These are phyloP conservation scores for Calycina herbarum DNA, from an alignment of 2,329 filamentous ascomycete species.

Conservation along the genomic window DNA sequence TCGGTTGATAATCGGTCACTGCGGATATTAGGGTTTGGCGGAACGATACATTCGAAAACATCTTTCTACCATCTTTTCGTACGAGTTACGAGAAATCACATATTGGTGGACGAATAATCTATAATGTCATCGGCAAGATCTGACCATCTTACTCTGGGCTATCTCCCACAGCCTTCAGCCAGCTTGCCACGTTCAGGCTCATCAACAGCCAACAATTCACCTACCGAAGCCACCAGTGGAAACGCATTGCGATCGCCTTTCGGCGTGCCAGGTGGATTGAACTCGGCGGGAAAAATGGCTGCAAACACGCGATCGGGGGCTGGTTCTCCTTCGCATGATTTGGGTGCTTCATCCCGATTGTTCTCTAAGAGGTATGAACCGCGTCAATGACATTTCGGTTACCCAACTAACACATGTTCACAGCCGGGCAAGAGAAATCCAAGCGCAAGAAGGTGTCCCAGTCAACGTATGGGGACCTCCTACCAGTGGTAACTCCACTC, in stretches of 20 bases:
- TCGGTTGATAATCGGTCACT: constrained; percentile 12
- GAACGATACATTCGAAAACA: constrained; percentile 30
- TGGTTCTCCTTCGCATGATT: constrained; percentile 95
- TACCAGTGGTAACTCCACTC: constrained; percentile 93
- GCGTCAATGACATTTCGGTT: not conserved
- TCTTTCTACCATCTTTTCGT: constrained; percentile 32
- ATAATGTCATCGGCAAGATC: constrained; percentile 92
- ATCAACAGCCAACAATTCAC: constrained; percentile 77
- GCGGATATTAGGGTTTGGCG: constrained; percentile 16
- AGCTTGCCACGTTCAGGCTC: constrained; percentile 59
- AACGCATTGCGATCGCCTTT: constrained; percentile 70
- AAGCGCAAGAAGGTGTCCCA: constrained; percentile 87
- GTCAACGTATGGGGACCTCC: constrained; percentile 87
- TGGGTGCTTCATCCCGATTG: constrained; percentile 63
- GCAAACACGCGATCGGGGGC: constrained; percentile 73
- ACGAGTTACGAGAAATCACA: constrained; percentile 30
- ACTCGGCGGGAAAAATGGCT: constrained; percentile 58
- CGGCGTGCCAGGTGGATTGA: constrained; percentile 64
- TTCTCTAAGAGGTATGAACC: constrained; percentile 86
- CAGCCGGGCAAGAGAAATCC: constrained; percentile 85
- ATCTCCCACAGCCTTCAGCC: constrained; percentile 53
- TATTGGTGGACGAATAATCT: constrained; percentile 54
- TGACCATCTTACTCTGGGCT: constrained; percentile 84
- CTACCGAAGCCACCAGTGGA: constrained; percentile 69
- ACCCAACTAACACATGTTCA: constrained; percentile 17